Conservation (phyloP, 2,329 filamentous ascomycete species). For the Epichloe gansuensis region DNA sequence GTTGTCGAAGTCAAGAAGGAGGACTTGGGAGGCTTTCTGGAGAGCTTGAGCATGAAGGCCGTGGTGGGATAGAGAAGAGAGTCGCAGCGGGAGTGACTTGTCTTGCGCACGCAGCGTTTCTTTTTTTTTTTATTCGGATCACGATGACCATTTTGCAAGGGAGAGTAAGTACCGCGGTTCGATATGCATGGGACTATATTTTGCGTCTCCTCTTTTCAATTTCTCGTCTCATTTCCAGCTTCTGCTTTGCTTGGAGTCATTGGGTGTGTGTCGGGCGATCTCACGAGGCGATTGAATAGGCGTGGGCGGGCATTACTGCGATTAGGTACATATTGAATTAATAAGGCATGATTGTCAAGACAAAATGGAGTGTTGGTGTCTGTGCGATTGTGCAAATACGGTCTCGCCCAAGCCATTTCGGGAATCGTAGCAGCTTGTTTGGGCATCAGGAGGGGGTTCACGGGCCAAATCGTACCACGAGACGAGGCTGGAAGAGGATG, state of each 20-base stretch:
- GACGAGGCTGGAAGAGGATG: no score
- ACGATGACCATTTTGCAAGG: background rate
- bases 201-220: background rate
- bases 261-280: no score
- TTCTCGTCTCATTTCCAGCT: background rate
- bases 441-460: no score
- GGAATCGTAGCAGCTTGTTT: no score
- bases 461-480: no score
- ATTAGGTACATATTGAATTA: background rate
- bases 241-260: no score
- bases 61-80: conserved; percentile 46
- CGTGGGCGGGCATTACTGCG: background rate
- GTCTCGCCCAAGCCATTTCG: no score
- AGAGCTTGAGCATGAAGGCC: conserved; percentile 81
- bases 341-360: conserved; percentile 2
- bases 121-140: background rate
- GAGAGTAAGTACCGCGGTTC: background rate
- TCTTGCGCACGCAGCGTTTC: background rate
- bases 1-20: conserved; percentile 98
- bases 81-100: background rate
- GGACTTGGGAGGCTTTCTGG: conserved; percentile 79
- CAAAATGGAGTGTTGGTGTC: background rate
- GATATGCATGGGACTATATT: background rate
- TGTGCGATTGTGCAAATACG: no score
- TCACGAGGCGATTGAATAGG: background rate